phyloP scores from a whole-genome alignment of 1,284 basidiomycete genomes.

The Earliella scabrosa region DNA sequence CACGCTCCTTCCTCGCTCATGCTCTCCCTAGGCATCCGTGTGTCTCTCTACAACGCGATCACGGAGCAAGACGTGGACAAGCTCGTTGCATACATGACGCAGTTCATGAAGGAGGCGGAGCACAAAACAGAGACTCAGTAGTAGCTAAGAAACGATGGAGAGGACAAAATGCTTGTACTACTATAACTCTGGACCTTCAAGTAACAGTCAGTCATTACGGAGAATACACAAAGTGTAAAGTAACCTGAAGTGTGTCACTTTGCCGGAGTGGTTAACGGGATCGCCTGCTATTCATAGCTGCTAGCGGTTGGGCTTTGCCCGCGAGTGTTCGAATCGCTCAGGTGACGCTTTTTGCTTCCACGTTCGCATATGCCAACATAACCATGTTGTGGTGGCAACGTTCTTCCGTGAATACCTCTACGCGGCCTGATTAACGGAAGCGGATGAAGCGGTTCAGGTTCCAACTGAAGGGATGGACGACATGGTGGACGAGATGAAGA shows the following conservation, averaged over 20 bases:
- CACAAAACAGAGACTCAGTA: neutral
- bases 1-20: constrained; percentile 21
- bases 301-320: constrained; percentile 81
- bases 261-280: constrained; percentile 93
- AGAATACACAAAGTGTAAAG: neutral
- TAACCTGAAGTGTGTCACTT: constrained; percentile 60
- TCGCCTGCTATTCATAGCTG: constrained; percentile 72
- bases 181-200: no score
- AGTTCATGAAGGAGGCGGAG: constrained; percentile 45
- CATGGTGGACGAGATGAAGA: neutral
- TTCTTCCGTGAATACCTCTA: constrained; percentile 5
- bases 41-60: constrained; percentile 95
- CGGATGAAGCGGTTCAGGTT: neutral
- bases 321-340: constrained; percentile 89
- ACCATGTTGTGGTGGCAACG: constrained; percentile 8
- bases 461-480: neutral
- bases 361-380: neutral
- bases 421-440: constrained; percentile 4
- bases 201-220: neutral
- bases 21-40: constrained; percentile 70
- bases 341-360: constrained; percentile 65
- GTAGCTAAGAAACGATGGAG: neutral
- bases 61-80: constrained; percentile 78
- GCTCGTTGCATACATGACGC: constrained; percentile 63
- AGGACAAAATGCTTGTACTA: neutral